Conservation (phyloP, 108 stramenopile species). For the Aurantiochytrium sp. region DNA sequence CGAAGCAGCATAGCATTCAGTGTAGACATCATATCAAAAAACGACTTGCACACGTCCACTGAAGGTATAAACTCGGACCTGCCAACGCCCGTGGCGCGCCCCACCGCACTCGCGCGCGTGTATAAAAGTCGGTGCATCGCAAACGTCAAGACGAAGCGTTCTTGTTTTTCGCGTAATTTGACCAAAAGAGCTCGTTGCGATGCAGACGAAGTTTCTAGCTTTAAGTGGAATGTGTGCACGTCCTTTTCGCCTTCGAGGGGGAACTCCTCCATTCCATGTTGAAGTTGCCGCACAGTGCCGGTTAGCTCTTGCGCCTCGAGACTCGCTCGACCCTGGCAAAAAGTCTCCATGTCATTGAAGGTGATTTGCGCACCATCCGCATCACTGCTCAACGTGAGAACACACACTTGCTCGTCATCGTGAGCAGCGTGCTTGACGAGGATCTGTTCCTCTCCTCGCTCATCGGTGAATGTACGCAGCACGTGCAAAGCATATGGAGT, state of each 20-base stretch:
- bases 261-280: background rate
- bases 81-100: background rate
- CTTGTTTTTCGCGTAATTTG: background rate
- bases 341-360: background rate
- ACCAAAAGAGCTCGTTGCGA: background rate
- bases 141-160: background rate
- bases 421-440: background rate
- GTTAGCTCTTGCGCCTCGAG: background rate
- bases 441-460: background rate
- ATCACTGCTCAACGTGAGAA: background rate
- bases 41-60: background rate
- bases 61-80: background rate
- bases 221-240: background rate
- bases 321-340: background rate
- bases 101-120: background rate
- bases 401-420: background rate
- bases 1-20: background rate
- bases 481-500: background rate
- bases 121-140: background rate
- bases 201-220: background rate
- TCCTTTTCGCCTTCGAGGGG: background rate
- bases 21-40: background rate
- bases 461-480: background rate
- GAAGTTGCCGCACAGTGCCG: background rate
- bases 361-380: background rate